These are phyloP conservation scores for Stephania yunnanensis DNA, from an alignment of 164 flowering plant genomes.

Conservation along the genomic window DNA sequence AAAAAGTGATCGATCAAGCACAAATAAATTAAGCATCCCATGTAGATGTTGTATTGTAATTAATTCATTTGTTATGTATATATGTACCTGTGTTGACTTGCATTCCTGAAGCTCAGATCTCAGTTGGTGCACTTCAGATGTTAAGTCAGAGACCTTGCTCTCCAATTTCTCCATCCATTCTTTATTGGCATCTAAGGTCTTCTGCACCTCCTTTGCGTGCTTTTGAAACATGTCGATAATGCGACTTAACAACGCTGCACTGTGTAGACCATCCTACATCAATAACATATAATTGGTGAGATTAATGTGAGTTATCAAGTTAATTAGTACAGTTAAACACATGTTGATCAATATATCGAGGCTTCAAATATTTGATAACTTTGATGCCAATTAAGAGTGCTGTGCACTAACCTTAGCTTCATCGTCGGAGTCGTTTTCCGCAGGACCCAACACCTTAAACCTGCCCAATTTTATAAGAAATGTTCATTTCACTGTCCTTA, in stretches of 20 bases:
- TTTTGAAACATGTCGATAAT: not conserved
- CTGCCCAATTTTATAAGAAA: slow-evolving; percentile 28
- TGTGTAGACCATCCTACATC: not conserved
- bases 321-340: not conserved
- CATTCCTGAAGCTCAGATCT: not conserved
- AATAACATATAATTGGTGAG: not conserved
- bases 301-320: not conserved
- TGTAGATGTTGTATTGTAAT: too few relatives aligned
- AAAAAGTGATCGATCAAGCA: not conserved
- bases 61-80: too few relatives aligned
- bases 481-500: too few relatives aligned
- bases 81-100: not conserved
- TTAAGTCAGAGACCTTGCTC: not conserved
- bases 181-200: not conserved
- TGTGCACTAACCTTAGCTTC: slow-evolving; percentile 32
- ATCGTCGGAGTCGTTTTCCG: slow-evolving; percentile 65
- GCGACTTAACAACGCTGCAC: not conserved
- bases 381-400: too few relatives aligned
- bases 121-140: not conserved
- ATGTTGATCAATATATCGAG: not conserved
- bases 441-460: slow-evolving; percentile 65
- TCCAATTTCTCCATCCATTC: not conserved
- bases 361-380: not conserved
- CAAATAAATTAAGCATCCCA: too few relatives aligned
- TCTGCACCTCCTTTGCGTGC: not conserved